Evolutionary conservation across 495 filamentous ascomycete genomes (phyloP).

Genomic region (Lichenothelia convexa): DNA sequence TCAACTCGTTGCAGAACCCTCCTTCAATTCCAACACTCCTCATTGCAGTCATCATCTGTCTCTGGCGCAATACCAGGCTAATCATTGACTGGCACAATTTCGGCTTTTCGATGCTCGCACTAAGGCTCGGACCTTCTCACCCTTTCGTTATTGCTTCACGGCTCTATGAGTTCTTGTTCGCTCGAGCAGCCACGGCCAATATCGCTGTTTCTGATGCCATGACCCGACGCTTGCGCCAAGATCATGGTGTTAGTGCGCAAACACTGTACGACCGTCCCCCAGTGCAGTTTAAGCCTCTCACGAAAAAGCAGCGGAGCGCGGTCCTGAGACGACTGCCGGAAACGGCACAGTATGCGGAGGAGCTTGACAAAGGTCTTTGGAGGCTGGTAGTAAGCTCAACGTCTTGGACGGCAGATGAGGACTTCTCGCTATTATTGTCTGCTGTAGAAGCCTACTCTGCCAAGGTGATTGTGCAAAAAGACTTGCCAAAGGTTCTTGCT

Average conservation of each 20-base stretch:
- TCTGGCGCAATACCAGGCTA: constrained; percentile 60
- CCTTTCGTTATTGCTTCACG: constrained; percentile 59
- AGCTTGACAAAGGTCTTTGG: constrained; percentile 35
- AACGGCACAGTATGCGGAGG: constrained; percentile 33
- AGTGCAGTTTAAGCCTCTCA: constrained; percentile 56
- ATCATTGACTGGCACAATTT: constrained; percentile 99
- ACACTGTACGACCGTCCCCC: constrained; percentile 80
- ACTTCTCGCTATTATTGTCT: constrained; percentile 77
- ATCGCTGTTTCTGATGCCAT: constrained; percentile 83
- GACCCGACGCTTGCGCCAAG: constrained; percentile 45
- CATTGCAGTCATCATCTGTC: constrained; percentile 52
- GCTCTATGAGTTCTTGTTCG: constrained; percentile 56
- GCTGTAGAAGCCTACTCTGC: constrained; percentile 55
- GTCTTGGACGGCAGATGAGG: constrained; percentile 93
- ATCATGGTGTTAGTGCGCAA: constrained; percentile 40
- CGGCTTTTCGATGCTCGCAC: constrained; percentile 80
- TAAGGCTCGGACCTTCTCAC: constrained; percentile 43
- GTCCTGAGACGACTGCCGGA: constrained; percentile 45
- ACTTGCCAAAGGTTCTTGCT: constrained; percentile 49
- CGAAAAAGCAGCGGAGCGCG: constrained; percentile 26
- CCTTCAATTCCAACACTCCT: constrained; percentile 83
- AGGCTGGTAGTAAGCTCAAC: constrained; percentile 74
- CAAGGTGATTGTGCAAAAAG: constrained; percentile 11
- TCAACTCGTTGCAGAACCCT: constrained; percentile 72
- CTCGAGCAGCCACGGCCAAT: constrained; percentile 49